Evolutionary conservation across 2,329 filamentous ascomycete genomes (phyloP).

Genomic region (Leptographium procerum): DNA sequence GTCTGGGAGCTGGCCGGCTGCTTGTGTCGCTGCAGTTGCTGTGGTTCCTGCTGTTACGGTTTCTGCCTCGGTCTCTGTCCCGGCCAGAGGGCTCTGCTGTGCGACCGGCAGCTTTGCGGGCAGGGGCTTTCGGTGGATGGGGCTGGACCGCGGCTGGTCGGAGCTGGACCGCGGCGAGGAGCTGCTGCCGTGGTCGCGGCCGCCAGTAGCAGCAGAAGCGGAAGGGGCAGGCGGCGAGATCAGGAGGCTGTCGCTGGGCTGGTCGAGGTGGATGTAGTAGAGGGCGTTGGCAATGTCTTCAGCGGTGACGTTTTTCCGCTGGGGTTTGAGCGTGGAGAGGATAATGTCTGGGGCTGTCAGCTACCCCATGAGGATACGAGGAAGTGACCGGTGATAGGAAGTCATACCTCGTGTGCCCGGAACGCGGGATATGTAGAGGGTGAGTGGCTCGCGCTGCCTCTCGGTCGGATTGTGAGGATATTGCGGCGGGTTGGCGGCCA

Average conservation of each 20-base stretch:
- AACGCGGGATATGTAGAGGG: constrained; percentile 85
- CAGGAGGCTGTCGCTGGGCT: constrained; percentile 41
- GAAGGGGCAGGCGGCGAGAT: constrained; percentile 29
- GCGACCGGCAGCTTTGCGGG: constrained; percentile 15
- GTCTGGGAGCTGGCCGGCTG: too few relatives aligned
- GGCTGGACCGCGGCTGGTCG: constrained; percentile 10
- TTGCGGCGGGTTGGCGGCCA: constrained; percentile 77
- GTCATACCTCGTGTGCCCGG: constrained; percentile 70
- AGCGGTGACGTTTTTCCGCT: constrained; percentile 75
- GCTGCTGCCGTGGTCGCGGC: constrained; percentile 7
- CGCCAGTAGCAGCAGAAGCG: too few relatives aligned
- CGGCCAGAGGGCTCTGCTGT: not conserved
- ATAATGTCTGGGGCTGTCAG: constrained; percentile 59
- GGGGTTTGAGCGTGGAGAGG: constrained; percentile 80
- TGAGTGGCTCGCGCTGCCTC: constrained; percentile 56
- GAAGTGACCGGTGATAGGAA: not conserved
- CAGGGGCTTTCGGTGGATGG: constrained; percentile 42
- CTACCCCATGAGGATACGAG: not conserved
- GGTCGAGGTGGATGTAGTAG: constrained; percentile 80
- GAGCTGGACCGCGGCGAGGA: not conserved
- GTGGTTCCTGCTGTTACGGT: too few relatives aligned
- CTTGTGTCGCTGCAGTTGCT: too few relatives aligned
- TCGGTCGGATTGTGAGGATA: constrained; percentile 71
- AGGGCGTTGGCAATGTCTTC: constrained; percentile 79
- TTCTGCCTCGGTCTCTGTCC: too few relatives aligned